Evolutionary conservation across 306 rosid genomes (phyloP).

Genomic region (Hippophae tibetana): DNA sequence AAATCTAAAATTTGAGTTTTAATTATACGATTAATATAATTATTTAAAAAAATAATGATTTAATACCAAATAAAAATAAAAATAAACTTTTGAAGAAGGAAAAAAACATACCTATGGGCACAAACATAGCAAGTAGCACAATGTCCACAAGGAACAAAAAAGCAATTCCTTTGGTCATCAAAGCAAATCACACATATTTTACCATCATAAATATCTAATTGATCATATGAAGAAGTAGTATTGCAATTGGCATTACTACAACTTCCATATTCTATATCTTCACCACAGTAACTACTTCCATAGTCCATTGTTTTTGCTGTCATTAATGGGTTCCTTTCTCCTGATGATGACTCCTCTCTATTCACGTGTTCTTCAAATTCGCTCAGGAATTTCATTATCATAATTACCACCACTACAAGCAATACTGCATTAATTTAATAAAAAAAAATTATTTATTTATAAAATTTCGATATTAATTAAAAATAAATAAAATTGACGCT

Average conservation of each 20-base stretch:
- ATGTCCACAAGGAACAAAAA: slow-evolving; percentile 41
- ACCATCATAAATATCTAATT: slow-evolving; percentile 24
- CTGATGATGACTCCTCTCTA: neutral
- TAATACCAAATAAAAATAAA: too few species aligned
- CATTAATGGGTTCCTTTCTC: slow-evolving; percentile 23
- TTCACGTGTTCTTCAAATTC: neutral
- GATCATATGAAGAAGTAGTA: slow-evolving; percentile 5
- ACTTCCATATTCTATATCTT: slow-evolving; percentile 17
- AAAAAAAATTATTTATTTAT: neutral
- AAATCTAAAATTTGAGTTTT: too few species aligned
- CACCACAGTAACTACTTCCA: too few species aligned
- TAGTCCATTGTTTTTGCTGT: slow-evolving; percentile 7
- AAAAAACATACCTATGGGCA: slow-evolving; percentile 22
- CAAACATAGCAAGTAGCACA: slow-evolving; percentile 33
- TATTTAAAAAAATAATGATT: neutral
- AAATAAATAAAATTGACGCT: too few species aligned
- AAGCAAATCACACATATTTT: slow-evolving; percentile 35
- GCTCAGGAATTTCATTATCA: slow-evolving; percentile 14
- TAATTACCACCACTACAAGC: slow-evolving; percentile 7
- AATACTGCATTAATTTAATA: slow-evolving; percentile 13
- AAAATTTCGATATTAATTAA: too few species aligned
- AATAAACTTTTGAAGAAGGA: neutral
- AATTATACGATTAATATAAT: neutral
- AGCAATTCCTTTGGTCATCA: slow-evolving; percentile 27
- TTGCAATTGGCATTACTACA: neutral